A percentile compares a stretch with the other conserved stretches of the same genome.
These are phyloP conservation scores for Pisolithus albus DNA, from an alignment of 768 basidiomycete species.

Conservation along the genomic window DNA sequence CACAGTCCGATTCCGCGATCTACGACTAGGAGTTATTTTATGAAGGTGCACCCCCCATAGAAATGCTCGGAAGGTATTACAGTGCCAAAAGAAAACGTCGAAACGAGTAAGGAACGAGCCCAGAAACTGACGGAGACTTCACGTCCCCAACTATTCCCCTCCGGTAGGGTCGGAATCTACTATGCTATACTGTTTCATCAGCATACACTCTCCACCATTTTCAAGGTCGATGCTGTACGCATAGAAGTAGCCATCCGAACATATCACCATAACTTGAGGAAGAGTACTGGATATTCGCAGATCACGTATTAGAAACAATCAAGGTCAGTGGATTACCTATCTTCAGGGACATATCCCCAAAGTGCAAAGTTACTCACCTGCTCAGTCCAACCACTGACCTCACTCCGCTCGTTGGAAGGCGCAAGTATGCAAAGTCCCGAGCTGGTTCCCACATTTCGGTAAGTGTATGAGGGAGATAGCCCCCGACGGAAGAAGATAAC, in stretches of 20 bases:
- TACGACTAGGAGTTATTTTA: neutral
- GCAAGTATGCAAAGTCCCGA: conserved; percentile 87
- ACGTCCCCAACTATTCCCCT: conserved; percentile 21
- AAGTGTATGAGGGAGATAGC: conserved; percentile 80
- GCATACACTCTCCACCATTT: conserved; percentile 87
- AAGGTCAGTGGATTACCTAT: neutral
- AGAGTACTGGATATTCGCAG: conserved; percentile 52
- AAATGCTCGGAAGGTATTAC: neutral
- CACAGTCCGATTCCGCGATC: neutral
- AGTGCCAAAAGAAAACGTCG: neutral
- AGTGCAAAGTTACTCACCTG: conserved; percentile 49
- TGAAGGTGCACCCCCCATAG: neutral
- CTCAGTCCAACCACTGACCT: conserved; percentile 86
- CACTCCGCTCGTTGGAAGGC: conserved; percentile 70
- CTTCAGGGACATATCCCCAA: neutral
- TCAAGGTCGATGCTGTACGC: conserved; percentile 94
- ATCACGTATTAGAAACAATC: neutral
- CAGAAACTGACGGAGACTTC: neutral
- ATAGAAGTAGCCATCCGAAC: conserved; percentile 93
- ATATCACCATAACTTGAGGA: conserved; percentile 96
- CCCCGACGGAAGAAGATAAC: conserved; percentile 72
- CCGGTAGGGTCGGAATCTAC: conserved; percentile 23
- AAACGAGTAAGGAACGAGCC: neutral
- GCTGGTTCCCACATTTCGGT: conserved; percentile 98
- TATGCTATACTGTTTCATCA: conserved; percentile 87